A percentile compares a stretch with the other conserved stretches of the same genome.
phyloP scores from a whole-genome alignment of 1,139 yeast genomes.

The Diutina neorugosa region DNA sequence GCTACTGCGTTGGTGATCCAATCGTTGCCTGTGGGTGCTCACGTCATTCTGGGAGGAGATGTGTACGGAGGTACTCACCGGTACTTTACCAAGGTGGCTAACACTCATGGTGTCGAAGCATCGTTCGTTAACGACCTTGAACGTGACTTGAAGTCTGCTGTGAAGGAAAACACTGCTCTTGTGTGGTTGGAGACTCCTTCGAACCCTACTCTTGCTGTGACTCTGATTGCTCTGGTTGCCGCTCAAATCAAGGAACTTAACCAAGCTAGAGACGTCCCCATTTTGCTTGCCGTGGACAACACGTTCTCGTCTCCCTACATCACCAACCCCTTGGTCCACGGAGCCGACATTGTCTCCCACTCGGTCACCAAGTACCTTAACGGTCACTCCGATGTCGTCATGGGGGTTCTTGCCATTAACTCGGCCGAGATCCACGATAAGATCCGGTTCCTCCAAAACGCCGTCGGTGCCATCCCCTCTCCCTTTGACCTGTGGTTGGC shows the following conservation, averaged over 20 bases:
- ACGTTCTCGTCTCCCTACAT: slow-evolving; percentile 90
- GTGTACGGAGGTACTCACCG: slow-evolving; percentile 93
- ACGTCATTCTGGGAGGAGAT: slow-evolving; percentile 73
- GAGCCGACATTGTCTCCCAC: slow-evolving; percentile 83
- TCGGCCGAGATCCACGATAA: slow-evolving; percentile 46
- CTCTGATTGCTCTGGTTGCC: slow-evolving; percentile 57
- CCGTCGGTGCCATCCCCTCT: slow-evolving; percentile 82
- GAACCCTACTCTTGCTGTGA: slow-evolving; percentile 71
- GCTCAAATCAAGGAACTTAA: slow-evolving; percentile 36
- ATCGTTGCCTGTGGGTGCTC: slow-evolving; percentile 60
- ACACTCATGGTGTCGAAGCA: slow-evolving; percentile 64
- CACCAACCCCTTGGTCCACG: slow-evolving; percentile 71
- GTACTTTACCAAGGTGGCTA: slow-evolving; percentile 79
- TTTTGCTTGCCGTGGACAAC: slow-evolving; percentile 75
- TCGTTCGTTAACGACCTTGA: slow-evolving; percentile 57
- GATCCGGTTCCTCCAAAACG: slow-evolving; percentile 73
- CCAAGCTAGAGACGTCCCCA: slow-evolving; percentile 31
- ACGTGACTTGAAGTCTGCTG: slow-evolving; percentile 41
- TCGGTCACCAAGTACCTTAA: slow-evolving; percentile 86
- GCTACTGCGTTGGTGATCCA: slow-evolving; percentile 73
- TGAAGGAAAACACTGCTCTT: slow-evolving; percentile 53
- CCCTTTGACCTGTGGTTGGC: slow-evolving; percentile 91
- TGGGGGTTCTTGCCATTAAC: slow-evolving; percentile 75
- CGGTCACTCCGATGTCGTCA: slow-evolving; percentile 87
- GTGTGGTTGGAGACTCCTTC: slow-evolving; percentile 91